Evolutionary conservation across 2,329 filamentous ascomycete genomes (phyloP).

Genomic region (Emericellopsis cladophorae): DNA sequence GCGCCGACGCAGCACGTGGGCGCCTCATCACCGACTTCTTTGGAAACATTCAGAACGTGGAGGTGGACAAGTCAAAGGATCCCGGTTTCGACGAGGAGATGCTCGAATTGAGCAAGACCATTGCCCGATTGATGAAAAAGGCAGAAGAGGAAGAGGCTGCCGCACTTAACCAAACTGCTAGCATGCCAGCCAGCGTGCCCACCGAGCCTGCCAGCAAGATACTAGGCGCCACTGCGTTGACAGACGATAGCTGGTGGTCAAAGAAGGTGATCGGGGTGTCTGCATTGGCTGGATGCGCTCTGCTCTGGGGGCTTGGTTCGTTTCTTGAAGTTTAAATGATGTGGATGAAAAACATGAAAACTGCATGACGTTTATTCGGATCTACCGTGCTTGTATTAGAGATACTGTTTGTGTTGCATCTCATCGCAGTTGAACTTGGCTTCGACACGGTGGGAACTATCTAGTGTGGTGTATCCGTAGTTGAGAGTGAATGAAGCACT

Average conservation of each 20-base stretch:
- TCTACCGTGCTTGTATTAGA: too few species aligned
- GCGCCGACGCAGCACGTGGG: conserved; percentile 62
- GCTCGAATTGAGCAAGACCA: conserved; percentile 58
- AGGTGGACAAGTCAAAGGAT: conserved; percentile 57
- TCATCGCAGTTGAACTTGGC: too few species aligned
- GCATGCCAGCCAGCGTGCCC: conserved; percentile 13
- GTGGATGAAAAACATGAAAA: background rate
- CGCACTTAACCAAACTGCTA: conserved; percentile 11
- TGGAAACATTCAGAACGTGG: conserved; percentile 94
- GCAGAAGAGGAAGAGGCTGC: conserved; percentile 24
- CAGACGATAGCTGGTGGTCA: conserved; percentile 53
- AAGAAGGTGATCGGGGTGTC: conserved; percentile 52
- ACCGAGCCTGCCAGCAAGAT: conserved; percentile 15
- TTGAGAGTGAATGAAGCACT: too few species aligned
- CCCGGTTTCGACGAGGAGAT: conserved; percentile 59
- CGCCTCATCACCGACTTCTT: conserved; percentile 94
- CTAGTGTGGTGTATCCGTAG: too few species aligned
- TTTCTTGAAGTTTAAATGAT: conserved; percentile 26
- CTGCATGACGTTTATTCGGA: background rate
- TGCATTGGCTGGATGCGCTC: conserved; percentile 46
- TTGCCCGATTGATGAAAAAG: conserved; percentile 38
- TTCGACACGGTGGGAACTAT: background rate
- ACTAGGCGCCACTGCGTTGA: conserved; percentile 42
- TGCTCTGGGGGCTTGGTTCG: conserved; percentile 46
- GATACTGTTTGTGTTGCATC: too few species aligned